These are phyloP conservation scores for Amaranthus palmeri DNA, from an alignment of 148 eudicot species.

Conservation along the genomic window DNA sequence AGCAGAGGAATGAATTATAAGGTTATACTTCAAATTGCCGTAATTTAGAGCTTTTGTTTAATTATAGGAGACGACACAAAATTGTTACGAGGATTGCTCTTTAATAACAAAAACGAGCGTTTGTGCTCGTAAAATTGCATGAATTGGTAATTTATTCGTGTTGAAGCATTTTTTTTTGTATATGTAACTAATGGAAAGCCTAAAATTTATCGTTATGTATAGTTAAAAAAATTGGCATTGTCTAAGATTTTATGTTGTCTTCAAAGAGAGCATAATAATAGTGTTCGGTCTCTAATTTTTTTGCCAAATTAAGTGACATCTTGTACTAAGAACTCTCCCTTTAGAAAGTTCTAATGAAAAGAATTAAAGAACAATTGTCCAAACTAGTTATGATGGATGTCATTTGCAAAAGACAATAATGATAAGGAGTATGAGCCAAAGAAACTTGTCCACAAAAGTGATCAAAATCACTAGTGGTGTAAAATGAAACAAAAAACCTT, in stretches of 20 bases:
- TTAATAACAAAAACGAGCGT: constrained; percentile 7
- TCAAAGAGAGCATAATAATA: not conserved
- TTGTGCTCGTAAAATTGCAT: constrained; percentile 23
- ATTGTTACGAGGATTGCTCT: not conserved
- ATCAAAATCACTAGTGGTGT: too few species aligned
- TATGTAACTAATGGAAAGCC: not conserved
- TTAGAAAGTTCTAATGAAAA: too few species aligned
- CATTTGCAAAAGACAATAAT: too few species aligned
- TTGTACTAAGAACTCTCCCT: too few species aligned
- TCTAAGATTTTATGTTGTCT: not conserved
- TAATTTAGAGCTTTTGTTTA: not conserved
- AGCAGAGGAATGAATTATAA: not conserved
- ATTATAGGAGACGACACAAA: constrained; percentile 10
- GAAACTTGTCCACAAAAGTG: too few species aligned
- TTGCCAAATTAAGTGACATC: too few species aligned
- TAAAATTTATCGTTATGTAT: not conserved
- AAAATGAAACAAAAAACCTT: too few species aligned
- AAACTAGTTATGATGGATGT: too few species aligned
- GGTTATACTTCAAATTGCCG: not conserved
- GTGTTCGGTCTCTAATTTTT: not conserved
- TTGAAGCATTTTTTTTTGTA: constrained; percentile 6
- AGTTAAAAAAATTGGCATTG: not conserved
- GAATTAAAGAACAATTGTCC: too few species aligned
- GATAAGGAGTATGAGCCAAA: too few species aligned
- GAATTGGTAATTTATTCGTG: constrained; percentile 10